These are phyloP conservation scores for Vanrija sp. DNA, from an alignment of 1,284 basidiomycete species.

Conservation along the genomic window DNA sequence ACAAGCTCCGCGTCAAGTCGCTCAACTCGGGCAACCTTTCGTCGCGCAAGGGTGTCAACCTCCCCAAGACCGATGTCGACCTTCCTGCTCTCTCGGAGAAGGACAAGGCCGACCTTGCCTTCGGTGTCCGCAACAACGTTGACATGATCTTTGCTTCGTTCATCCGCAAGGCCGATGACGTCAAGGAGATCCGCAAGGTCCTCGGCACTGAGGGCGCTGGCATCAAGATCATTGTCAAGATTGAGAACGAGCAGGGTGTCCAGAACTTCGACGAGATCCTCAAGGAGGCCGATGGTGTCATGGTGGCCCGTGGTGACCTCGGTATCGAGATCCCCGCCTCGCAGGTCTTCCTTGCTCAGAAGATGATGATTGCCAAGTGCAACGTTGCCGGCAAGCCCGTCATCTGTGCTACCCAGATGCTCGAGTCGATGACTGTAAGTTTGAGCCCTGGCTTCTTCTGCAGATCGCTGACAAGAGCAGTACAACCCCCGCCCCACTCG, in stretches of 20 bases:
- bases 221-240: constrained; percentile 98
- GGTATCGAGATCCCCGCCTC: constrained; percentile 97
- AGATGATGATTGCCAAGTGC: constrained; percentile 99
- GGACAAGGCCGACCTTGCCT: constrained; percentile 91
- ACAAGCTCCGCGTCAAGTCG: constrained; percentile 77
- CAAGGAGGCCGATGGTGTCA: constrained; percentile 88
- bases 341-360: constrained; percentile 96
- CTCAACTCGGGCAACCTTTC: constrained; percentile 91
- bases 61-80: constrained; percentile 97
- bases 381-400: constrained; percentile 95
- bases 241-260: constrained; percentile 97
- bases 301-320: constrained; percentile 97
- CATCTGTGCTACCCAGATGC: constrained; percentile 99
- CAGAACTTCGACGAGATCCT: constrained; percentile 97
- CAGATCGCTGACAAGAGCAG: constrained; percentile 47
- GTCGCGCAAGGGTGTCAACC: constrained; percentile 98
- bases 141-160: constrained; percentile 99
- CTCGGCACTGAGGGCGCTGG: constrained; percentile 85
- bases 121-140: constrained; percentile 95
- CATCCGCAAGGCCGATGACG: constrained; percentile 88
- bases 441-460: not conserved
- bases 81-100: constrained; percentile 96
- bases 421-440: constrained; percentile 94
- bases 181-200: constrained; percentile 81
- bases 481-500: constrained; percentile 96